Conservation (phyloP, 116 monocot genomes). For the Posidonia oceanica region DNA sequence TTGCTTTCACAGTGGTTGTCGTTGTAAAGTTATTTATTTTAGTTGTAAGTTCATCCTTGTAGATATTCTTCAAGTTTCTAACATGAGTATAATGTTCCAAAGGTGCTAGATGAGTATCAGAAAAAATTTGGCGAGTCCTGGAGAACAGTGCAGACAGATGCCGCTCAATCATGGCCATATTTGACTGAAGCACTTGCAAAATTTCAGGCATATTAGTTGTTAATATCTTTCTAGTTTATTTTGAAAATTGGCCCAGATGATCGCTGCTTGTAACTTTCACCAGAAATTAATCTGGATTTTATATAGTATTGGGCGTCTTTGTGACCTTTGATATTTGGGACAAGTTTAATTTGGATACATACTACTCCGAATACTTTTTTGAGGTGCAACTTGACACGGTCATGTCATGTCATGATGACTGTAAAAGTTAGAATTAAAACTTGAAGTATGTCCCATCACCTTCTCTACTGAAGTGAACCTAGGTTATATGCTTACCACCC, state of each 20-base stretch:
- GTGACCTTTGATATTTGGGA: neutral
- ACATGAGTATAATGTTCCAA: slow-evolving; percentile 5
- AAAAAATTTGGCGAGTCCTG: slow-evolving; percentile 86
- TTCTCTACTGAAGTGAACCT: no score
- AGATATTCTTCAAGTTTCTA: neutral
- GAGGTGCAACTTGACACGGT: no score
- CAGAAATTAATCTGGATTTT: neutral
- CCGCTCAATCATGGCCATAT: slow-evolving; percentile 63
- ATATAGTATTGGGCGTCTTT: neutral
- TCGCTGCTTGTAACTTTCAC: neutral
- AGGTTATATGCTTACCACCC: no score
- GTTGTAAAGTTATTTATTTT: no score
- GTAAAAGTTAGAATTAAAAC: no score
- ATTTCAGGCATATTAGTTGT: slow-evolving; percentile 54
- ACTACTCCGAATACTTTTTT: neutral
- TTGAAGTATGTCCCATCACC: no score
- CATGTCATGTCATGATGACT: no score
- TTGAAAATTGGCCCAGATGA: neutral
- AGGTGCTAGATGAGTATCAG: slow-evolving; percentile 85
- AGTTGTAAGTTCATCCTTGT: no score
- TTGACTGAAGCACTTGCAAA: slow-evolving; percentile 62
- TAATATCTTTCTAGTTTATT: neutral
- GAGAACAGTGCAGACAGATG: slow-evolving; percentile 48
- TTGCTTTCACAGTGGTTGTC: no score
- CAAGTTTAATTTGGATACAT: neutral